Evolutionary conservation across 306 rosid genomes (phyloP).

Genomic region (Senna siamea): DNA sequence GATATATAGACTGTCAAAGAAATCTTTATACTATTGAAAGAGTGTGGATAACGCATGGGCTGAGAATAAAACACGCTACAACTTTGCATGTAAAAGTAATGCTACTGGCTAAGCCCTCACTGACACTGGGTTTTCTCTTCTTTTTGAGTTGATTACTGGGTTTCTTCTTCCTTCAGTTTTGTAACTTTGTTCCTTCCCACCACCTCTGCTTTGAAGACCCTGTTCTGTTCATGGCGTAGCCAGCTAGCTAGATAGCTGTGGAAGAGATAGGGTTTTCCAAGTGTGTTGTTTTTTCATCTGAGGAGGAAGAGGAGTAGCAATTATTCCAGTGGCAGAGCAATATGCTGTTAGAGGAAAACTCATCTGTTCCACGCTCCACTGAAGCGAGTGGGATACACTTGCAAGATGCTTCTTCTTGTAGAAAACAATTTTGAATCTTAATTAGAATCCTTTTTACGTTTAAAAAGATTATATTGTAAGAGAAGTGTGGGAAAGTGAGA

Average conservation of each 20-base stretch:
- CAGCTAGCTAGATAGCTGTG: neutral
- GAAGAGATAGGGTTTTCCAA: neutral
- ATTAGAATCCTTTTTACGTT: too few species aligned
- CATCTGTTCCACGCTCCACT: constrained; percentile 14
- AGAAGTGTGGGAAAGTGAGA: neutral
- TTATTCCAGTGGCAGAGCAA: constrained; percentile 45
- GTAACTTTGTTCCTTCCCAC: neutral
- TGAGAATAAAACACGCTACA: neutral
- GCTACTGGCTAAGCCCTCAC: neutral
- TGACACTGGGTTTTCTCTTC: neutral
- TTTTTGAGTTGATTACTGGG: neutral
- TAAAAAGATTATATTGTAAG: too few species aligned
- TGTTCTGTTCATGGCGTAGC: neutral
- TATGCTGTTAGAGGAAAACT: constrained; percentile 13
- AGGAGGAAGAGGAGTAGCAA: neutral
- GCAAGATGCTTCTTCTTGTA: neutral
- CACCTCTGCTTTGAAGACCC: neutral
- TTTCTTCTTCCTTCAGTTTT: neutral
- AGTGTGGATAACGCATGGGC: neutral
- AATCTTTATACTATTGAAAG: constrained; percentile 1
- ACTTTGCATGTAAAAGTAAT: neutral
- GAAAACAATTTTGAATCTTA: too few species aligned
- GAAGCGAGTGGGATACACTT: constrained; percentile 9
- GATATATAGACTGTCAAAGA: neutral
- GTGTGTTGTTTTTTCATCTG: constrained; percentile 7